phyloP scores from a whole-genome alignment of 495 filamentous ascomycete species.

The Achaetomiella virescens region DNA sequence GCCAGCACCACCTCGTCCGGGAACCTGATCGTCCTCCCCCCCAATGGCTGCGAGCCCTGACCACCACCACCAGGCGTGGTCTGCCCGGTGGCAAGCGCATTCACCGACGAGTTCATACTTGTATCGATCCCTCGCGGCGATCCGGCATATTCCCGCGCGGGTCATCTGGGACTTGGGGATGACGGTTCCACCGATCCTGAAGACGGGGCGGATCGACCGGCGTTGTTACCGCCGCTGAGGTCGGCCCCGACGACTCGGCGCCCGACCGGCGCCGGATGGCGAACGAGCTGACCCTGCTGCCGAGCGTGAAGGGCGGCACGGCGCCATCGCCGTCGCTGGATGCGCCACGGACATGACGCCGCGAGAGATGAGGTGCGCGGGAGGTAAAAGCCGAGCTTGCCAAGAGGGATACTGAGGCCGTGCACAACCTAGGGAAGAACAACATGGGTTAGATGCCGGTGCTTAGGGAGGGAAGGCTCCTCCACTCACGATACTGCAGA shows the following conservation, averaged over 20 bases:
- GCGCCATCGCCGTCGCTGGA: constrained; percentile 16
- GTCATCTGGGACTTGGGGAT: constrained; percentile 13
- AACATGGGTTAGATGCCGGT: background rate
- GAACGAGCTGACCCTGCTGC: constrained; percentile 22
- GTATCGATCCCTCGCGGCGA: background rate
- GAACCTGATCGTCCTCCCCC: constrained; percentile 37
- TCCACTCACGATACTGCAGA: constrained; percentile 75
- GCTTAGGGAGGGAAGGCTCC: background rate
- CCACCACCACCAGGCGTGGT: background rate
- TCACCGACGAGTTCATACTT: background rate
- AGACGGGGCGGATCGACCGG: constrained; percentile 37
- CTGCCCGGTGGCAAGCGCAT: background rate
- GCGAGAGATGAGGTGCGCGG: constrained; percentile 69
- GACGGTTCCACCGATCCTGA: constrained; percentile 41
- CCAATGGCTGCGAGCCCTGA: background rate
- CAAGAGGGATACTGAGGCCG: constrained; percentile 76
- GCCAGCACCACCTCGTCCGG: constrained; percentile 30
- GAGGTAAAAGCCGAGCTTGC: constrained; percentile 73
- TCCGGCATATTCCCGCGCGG: background rate
- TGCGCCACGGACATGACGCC: constrained; percentile 19
- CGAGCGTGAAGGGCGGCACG: constrained; percentile 19
- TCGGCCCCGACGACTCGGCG: background rate
- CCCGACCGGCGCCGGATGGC: constrained; percentile 1
- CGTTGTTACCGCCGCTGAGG: background rate
- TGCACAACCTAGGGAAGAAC: constrained; percentile 60